Evolutionary conservation across 805 yeast genomes (phyloP).

Genomic region (Candida oleophila): DNA sequence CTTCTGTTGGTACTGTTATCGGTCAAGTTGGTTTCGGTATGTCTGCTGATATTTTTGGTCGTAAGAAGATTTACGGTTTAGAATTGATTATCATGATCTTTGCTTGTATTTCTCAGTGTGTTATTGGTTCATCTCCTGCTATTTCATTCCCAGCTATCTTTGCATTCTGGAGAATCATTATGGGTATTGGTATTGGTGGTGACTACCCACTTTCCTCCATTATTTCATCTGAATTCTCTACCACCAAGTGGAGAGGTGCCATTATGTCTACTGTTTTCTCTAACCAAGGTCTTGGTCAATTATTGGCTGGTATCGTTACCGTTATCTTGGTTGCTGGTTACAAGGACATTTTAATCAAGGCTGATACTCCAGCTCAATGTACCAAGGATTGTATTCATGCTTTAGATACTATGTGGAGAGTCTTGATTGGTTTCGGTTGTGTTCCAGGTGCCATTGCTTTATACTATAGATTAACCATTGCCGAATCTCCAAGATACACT

Average conservation of each 20-base stretch:
- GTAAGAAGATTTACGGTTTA: slow-evolving; percentile 83
- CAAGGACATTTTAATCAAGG: slow-evolving; percentile 57
- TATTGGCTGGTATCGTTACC: slow-evolving; percentile 82
- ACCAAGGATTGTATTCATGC: slow-evolving; percentile 68
- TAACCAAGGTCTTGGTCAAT: slow-evolving; percentile 96
- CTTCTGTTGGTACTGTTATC: slow-evolving; percentile 91
- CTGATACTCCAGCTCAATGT: slow-evolving; percentile 60
- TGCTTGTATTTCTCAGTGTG: slow-evolving; percentile 78
- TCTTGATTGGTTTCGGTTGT: slow-evolving; percentile 83
- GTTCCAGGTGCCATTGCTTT: slow-evolving; percentile 84
- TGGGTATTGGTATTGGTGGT: slow-evolving; percentile 98
- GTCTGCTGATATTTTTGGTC: slow-evolving; percentile 77
- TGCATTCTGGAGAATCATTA: slow-evolving; percentile 74
- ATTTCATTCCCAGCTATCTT: slow-evolving; percentile 72
- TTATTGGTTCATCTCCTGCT: slow-evolving; percentile 69
- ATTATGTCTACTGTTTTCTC: slow-evolving; percentile 96
- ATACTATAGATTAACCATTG: slow-evolving; percentile 90
- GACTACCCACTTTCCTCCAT: slow-evolving; percentile 94
- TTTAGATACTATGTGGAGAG: slow-evolving; percentile 94
- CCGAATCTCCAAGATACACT: slow-evolving; percentile 91
- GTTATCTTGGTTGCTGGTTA: slow-evolving; percentile 74
- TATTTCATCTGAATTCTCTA: slow-evolving; percentile 87
- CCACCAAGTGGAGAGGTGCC: slow-evolving; percentile 98
- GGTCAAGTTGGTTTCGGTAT: slow-evolving; percentile 87
- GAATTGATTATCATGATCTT: slow-evolving; percentile 82